phyloP scores from a whole-genome alignment of 1,139 yeast genomes.

The Pichia sp. region DNA sequence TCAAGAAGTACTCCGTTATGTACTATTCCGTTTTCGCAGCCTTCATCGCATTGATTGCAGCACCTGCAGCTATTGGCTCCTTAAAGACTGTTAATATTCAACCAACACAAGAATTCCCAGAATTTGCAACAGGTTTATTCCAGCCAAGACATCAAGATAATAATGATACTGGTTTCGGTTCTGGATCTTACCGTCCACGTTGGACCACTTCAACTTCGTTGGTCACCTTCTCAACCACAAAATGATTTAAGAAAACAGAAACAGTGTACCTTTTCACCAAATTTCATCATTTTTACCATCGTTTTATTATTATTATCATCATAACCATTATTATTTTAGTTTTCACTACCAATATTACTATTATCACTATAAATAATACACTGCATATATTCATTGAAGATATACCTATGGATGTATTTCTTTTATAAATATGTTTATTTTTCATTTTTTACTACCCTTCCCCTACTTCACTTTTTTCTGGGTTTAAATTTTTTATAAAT shows the following conservation, averaged over 20 bases:
- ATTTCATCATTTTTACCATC: background rate
- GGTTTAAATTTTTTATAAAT: background rate
- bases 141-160: constrained; percentile 81
- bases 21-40: constrained; percentile 67
- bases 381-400: constrained; percentile 4
- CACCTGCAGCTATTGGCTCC: constrained; percentile 75
- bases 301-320: background rate
- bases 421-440: background rate
- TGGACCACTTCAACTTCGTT: constrained; percentile 52
- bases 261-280: background rate
- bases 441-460: background rate
- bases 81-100: constrained; percentile 34
- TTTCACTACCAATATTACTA: background rate
- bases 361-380: constrained; percentile 2
- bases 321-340: background rate
- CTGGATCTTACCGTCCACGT: constrained; percentile 48
- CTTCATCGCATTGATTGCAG: constrained; percentile 76
- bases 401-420: background rate
- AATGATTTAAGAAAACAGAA: constrained; percentile 31
- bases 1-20: constrained; percentile 83
- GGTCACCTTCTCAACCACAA: constrained; percentile 61
- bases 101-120: constrained; percentile 36
- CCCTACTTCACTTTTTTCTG: background rate
- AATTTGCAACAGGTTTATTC: constrained; percentile 66
- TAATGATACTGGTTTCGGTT: constrained; percentile 73